phyloP scores from a whole-genome alignment of 352 stramenopile species.

The Pythium folliculosum region DNA sequence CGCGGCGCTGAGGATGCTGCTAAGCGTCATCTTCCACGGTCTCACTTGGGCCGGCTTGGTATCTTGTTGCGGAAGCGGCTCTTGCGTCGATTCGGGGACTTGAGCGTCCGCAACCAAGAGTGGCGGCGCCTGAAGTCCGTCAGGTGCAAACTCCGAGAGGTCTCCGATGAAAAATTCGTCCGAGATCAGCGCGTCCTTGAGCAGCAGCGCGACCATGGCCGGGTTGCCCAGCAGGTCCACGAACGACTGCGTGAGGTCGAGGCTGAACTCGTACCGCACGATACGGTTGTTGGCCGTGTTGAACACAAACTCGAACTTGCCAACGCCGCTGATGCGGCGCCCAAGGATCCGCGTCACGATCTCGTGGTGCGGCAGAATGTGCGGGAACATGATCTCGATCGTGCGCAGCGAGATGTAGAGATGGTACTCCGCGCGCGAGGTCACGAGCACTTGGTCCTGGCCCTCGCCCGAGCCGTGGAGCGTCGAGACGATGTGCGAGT shows the following conservation, averaged over 20 bases:
- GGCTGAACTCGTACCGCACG: constrained; percentile 44
- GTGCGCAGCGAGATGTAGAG: constrained; percentile 44
- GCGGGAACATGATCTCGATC: constrained; percentile 56
- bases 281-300: constrained; percentile 39
- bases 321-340: constrained; percentile 32
- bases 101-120: not conserved
- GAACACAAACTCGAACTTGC: constrained; percentile 48
- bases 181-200: constrained; percentile 45
- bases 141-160: constrained; percentile 13
- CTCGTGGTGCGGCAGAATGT: constrained; percentile 32
- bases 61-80: not conserved
- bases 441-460: constrained; percentile 35
- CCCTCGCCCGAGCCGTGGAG: not conserved
- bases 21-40: constrained; percentile 26
- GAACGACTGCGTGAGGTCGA: constrained; percentile 48
- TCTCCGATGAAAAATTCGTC: constrained; percentile 56
- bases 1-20: constrained; percentile 18
- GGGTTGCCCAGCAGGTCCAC: constrained; percentile 43
- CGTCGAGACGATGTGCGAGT: constrained; percentile 18
- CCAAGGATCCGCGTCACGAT: constrained; percentile 39
- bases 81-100: not conserved
- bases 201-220: constrained; percentile 38
- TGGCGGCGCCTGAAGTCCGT: not conserved
- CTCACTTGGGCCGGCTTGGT: not conserved
- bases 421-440: constrained; percentile 42